Evolutionary conservation across 306 rosid species (phyloP), one percentile per base, ranked within the genome.

Genomic region (Malus sylvestris): DNA sequence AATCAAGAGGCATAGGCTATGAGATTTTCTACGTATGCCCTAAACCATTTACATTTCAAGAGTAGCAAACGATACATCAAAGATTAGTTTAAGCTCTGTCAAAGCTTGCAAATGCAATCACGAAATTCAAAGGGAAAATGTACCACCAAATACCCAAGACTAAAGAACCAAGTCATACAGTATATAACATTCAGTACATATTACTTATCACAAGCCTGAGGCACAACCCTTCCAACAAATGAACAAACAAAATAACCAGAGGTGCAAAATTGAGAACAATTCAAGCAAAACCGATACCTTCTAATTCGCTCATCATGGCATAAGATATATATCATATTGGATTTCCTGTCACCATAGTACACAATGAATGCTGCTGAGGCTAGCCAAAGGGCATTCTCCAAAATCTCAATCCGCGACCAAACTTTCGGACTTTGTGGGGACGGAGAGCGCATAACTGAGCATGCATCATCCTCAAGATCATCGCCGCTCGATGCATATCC

Each of bases 401-500:
- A 59, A 77, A 91, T 81, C 85, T 89, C 98, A 27, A 83, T 67
- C 93, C 92, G 82, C 1, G 97, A 87, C 88, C 89, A 85, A 33
- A 57, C 79, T 38, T 88, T 82, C 6, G 91, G 85, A 87, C 45
- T 78, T 2, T 85, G 79, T 71, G 86, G 83, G 25, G 81, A 55
- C 55, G 87, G 65, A 72, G 80, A 19, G 32, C 85, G 89, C 16
- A 64, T 71, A 90, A 93, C 87, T 0, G 99, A 96, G 78, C 96
- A 89, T 19, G 98, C 98, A 82, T 96, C 99, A 60, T 96, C 99
- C 78, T 96, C 99, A 52, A 95, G 83, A 83, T 95, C 99, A 89
- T 95, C 99, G 6, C 97, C 97, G 60, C 97, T 92, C 23, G 97
- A 91, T 5, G 88, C 95, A 88, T 92, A 91, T 6, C 98, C 98